A percentile compares a stretch with the other conserved stretches of the same genome.
Conservation (phyloP, 805 yeast genomes). For the Candida anglica region DNA sequence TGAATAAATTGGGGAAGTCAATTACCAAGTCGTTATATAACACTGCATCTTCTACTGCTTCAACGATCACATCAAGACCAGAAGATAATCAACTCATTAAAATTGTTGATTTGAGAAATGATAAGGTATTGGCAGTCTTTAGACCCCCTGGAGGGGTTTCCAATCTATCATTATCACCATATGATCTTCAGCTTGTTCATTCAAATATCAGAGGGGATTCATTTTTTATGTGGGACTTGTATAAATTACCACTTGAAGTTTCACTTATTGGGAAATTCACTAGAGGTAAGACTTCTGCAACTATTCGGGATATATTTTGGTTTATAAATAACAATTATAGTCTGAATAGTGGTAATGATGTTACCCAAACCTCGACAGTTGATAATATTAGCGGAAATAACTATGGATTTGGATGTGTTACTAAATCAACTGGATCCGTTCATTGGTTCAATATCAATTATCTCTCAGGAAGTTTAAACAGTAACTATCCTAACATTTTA, state of each 20-base stretch:
- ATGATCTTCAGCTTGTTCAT: conserved; percentile 53
- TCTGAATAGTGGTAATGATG: conserved; percentile 13
- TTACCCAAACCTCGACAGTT: too few relatives aligned
- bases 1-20: conserved; percentile 27
- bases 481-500: conserved; percentile 26
- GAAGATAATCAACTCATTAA: conserved; percentile 37
- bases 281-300: conserved; percentile 62
- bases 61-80: conserved; percentile 17
- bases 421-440: conserved; percentile 52
- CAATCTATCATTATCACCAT: conserved; percentile 55
- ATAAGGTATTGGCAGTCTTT: conserved; percentile 38
- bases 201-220: conserved; percentile 58
- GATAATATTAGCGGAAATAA: conserved; percentile 19
- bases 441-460: conserved; percentile 57
- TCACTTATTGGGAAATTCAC: conserved; percentile 53
- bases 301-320: conserved; percentile 53
- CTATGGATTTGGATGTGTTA: conserved; percentile 48
- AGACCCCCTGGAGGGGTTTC: conserved; percentile 64
- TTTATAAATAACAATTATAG: conserved; percentile 35
- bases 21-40: conserved; percentile 30
- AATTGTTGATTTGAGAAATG: conserved; percentile 44
- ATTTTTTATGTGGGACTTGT: conserved; percentile 60
- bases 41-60: conserved; percentile 27
- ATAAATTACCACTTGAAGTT: conserved; percentile 47
- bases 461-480: conserved; percentile 25